phyloP scores from a whole-genome alignment of 495 filamentous ascomycete species.

The Talaromyces trachyspermus region DNA sequence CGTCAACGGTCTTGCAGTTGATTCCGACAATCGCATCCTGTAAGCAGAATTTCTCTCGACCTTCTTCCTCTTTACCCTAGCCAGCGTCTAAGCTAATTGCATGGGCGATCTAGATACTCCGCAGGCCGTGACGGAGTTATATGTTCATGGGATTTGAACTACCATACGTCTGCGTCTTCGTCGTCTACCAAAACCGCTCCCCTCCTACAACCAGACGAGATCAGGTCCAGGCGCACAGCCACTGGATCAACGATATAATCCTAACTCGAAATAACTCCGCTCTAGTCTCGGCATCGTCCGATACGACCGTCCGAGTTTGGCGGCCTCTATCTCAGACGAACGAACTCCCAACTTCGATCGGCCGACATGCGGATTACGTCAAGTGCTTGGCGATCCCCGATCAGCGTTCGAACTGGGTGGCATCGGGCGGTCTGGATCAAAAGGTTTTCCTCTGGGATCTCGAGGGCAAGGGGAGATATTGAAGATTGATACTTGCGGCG shows the following conservation, averaged over 20 bases:
- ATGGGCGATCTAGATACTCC: slow-evolving; percentile 61
- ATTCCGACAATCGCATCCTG: slow-evolving; percentile 79
- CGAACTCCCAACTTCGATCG: slow-evolving; percentile 69
- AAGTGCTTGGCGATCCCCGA: slow-evolving; percentile 82
- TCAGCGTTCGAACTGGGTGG: slow-evolving; percentile 73
- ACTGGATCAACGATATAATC: slow-evolving; percentile 98
- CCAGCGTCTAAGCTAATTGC: background rate
- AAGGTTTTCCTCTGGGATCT: slow-evolving; percentile 92
- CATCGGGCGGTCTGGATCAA: slow-evolving; percentile 90
- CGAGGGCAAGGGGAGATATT: slow-evolving; percentile 74
- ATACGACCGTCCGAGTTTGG: slow-evolving; percentile 93
- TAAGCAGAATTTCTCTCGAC: slow-evolving; percentile 40
- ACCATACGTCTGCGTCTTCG: slow-evolving; percentile 30
- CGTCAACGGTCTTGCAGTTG: slow-evolving; percentile 87
- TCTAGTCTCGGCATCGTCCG: slow-evolving; percentile 89
- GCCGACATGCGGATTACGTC: slow-evolving; percentile 91
- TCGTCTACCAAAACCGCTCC: slow-evolving; percentile 26
- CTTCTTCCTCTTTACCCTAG: background rate
- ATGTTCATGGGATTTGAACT: slow-evolving; percentile 87
- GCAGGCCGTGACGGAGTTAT: slow-evolving; percentile 92
- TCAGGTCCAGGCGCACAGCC: slow-evolving; percentile 95
- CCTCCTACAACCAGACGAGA: slow-evolving; percentile 63
- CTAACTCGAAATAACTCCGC: slow-evolving; percentile 75
- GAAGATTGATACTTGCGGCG: slow-evolving; percentile 74
- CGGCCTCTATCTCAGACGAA: slow-evolving; percentile 68